Percentiles rank a stretch among this genome's conserved stretches.
Conservation (phyloP, 1,284 basidiomycete genomes). For the Volvariella surrecta region DNA sequence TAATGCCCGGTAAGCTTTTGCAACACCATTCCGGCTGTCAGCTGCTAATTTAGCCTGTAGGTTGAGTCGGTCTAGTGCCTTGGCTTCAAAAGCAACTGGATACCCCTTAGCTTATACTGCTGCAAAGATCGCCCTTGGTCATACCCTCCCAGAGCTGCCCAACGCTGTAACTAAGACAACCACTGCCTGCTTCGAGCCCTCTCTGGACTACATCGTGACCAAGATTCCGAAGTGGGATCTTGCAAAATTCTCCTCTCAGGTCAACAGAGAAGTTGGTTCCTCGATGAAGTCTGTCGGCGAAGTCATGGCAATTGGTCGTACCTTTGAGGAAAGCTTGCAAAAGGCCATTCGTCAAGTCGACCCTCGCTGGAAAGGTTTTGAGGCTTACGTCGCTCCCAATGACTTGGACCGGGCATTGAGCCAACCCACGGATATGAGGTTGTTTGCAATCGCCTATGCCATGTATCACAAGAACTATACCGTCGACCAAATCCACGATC, state of each 20-base stretch:
- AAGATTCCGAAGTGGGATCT: slow-evolving; percentile 99
- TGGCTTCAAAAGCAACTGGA: slow-evolving; percentile 98
- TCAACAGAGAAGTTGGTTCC: slow-evolving; percentile 93
- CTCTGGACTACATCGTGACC: slow-evolving; percentile 98
- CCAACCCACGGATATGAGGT: slow-evolving; percentile 82
- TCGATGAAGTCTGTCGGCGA: slow-evolving; percentile 99
- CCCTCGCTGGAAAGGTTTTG: slow-evolving; percentile 80
- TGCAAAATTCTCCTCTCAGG: slow-evolving; percentile 92
- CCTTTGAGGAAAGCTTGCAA: slow-evolving; percentile 97
- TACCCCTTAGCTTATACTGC: slow-evolving; percentile 99
- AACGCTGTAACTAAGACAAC: slow-evolving; percentile 99
- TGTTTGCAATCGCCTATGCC: slow-evolving; percentile 97
- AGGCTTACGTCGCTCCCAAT: slow-evolving; percentile 76
- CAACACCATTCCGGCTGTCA: no score
- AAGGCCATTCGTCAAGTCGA: slow-evolving; percentile 98
- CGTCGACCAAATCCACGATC: slow-evolving; percentile 84
- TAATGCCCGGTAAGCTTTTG: slow-evolving; percentile 69
- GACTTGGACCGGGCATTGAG: slow-evolving; percentile 77
- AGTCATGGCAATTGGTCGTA: slow-evolving; percentile 99
- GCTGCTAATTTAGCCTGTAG: slow-evolving; percentile 15
- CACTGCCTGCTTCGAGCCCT: slow-evolving; percentile 99
- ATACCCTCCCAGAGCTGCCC: slow-evolving; percentile 95
- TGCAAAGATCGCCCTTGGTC: slow-evolving; percentile 97
- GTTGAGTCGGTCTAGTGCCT: slow-evolving; percentile 69
- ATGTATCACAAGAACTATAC: slow-evolving; percentile 93